Base-by-base conservation (phyloP, 352 stramenopile genomes). In the Pythium vanterpoolii region DNA sequence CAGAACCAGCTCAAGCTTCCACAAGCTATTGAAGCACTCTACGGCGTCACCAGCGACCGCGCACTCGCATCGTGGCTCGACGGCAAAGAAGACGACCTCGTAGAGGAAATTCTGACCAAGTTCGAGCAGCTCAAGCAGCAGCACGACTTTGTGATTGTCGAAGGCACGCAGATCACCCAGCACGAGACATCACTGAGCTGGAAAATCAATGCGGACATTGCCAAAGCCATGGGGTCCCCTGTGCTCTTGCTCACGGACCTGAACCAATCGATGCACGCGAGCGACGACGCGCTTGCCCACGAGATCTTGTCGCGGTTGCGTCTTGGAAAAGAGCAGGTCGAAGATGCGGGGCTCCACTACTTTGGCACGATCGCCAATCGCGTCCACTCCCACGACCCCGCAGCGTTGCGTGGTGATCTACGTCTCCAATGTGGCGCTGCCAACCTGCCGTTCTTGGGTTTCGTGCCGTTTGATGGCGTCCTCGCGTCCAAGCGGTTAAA, bases 61-160 rank as follows among this genome's bases (percentile, higher is more conserved):
- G 79, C 82, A 7, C 60, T 89, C 5, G 68, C 77, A 47, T 67
- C 56, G 23, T 86, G 74, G 72, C 66, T 93, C 7, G 60, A 69
- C 9, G 79, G 79, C 64, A 82, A 85, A 34, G 65, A 72, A 24
- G 83, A 90, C 61, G 79, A 89, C 36, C 52, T 93, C 0, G 65
- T 90, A 1, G 83, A 90, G 48, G 72, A 83, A 51, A 89, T 93
- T 36, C 49, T 93, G 21, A 74, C 73, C 26, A 73, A 74, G 16
- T 90, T 79, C 56, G 83, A 93, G 40, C 48, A 70, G 9, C 67
- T 66, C 51, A 73, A 77, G 21, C 44, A 76, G 28, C 64, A 77
- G 34, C 81, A 93, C 64, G 83, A 93, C 69, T 93, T 93, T 52
- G 86, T 93, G 74, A 83, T 93, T 62, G 85, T 93, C 34, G 83